Conservation (phyloP, 192 early-diverging fungal genomes). For the Coemansia sp. region DNA sequence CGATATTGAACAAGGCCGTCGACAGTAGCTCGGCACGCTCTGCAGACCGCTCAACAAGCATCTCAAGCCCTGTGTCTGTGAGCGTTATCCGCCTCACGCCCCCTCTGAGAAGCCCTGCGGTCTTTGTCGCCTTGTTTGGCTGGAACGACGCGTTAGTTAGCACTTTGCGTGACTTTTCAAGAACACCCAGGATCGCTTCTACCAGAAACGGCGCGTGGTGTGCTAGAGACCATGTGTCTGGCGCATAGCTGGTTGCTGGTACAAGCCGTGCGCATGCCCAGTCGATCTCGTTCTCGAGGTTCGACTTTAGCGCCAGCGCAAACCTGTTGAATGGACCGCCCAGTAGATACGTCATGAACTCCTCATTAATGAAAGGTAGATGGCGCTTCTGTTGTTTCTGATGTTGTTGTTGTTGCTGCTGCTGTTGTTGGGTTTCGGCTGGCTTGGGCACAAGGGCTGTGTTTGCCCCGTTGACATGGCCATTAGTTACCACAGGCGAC, state of each 20-base stretch:
- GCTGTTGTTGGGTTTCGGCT: neutral
- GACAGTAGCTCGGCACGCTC: conserved; percentile 33
- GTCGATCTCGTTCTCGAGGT: conserved; percentile 51
- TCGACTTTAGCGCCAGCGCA: conserved; percentile 47
- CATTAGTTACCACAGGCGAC: neutral
- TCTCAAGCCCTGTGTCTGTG: conserved; percentile 21
- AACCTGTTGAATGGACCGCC: conserved; percentile 52
- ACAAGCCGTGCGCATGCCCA: conserved; percentile 49
- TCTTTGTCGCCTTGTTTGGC: conserved; percentile 1
- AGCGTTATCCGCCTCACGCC: conserved; percentile 12
- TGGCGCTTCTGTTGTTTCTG: neutral
- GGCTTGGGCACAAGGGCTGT: neutral
- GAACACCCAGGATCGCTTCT: conserved; percentile 37
- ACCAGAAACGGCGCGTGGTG: conserved; percentile 47
- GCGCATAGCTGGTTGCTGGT: conserved; percentile 29
- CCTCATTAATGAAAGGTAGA: conserved; percentile 34
- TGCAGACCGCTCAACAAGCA: conserved; percentile 13
- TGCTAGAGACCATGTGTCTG: conserved; percentile 31
- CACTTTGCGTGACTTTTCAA: conserved; percentile 36
- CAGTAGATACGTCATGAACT: conserved; percentile 24
- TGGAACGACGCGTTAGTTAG: conserved; percentile 5
- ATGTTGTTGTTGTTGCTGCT: neutral
- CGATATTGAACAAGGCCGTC: conserved; percentile 42
- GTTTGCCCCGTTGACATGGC: neutral
- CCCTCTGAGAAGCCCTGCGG: neutral